Conservation (phyloP, 2,329 filamentous ascomycete genomes). For the Fusarium sp. region DNA sequence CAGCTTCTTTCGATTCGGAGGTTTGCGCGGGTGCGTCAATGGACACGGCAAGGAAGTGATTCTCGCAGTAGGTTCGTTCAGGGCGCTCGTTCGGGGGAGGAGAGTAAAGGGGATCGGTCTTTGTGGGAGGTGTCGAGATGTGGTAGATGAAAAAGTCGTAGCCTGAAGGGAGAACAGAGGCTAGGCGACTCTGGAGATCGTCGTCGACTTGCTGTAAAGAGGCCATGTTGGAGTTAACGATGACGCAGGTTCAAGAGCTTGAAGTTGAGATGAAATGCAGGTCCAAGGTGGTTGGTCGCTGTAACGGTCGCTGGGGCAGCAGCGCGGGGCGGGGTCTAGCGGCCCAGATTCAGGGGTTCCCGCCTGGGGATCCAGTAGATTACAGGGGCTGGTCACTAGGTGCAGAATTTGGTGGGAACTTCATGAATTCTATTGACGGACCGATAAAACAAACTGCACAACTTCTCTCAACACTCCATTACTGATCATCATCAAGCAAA, state of each 20-base stretch:
- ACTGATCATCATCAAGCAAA: not conserved
- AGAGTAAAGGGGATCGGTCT: conserved; percentile 81
- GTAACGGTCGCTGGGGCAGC: conserved; percentile 32
- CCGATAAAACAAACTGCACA: not conserved
- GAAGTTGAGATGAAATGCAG: not conserved
- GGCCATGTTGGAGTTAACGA: conserved; percentile 24
- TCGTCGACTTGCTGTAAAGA: conserved; percentile 3
- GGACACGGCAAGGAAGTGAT: conserved; percentile 75
- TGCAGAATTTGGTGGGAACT: not conserved
- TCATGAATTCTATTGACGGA: not conserved
- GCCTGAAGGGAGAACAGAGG: conserved; percentile 65
- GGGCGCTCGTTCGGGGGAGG: conserved; percentile 77
- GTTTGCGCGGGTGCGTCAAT: conserved; percentile 49
- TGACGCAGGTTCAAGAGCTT: not conserved
- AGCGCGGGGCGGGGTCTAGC: conserved; percentile 2
- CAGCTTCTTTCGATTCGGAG: conserved; percentile 36
- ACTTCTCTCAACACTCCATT: not conserved
- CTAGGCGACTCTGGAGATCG: conserved; percentile 49
- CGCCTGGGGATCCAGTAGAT: not conserved
- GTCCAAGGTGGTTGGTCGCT: conserved; percentile 7
- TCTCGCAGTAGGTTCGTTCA: conserved; percentile 87
- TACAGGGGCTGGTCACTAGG: conserved; percentile 3
- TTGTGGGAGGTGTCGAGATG: conserved; percentile 84
- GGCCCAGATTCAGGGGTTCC: conserved; percentile 11
- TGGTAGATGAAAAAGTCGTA: conserved; percentile 80